Base-by-base conservation (phyloP, 257 asterid genomes). In the Solanum habrochaites region DNA sequence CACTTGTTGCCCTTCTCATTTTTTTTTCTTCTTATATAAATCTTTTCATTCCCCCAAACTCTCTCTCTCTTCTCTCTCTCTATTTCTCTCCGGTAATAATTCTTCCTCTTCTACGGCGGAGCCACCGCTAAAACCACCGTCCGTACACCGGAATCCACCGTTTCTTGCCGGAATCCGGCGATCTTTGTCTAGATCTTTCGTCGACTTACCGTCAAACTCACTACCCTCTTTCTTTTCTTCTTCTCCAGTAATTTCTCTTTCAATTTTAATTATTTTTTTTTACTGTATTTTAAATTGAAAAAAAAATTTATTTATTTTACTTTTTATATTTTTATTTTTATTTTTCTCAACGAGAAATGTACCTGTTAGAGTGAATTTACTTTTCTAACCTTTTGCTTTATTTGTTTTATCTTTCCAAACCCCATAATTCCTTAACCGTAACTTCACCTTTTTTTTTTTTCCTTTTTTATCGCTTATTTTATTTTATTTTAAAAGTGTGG, bases 61-160 rank as follows among this genome's bases (percentile, higher is more conserved):
- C 66, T 69, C 73, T n/a, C n/a, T 29, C 25, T 67, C 7, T 6
- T 37, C 39, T 52, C 20, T 60, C 86, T 47, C 42, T 20, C 45
- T 47, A 31, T 88, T 27, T 77, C 70, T 85, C 87, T 71, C 85
- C 70, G 64, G 64, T 40, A 2, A 10, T 39, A 60, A 49, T n/a
- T 58, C 77, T 13, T 42, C 87, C 89, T 13, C 88, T 90, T 23
- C 86, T 27, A n/a, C 90, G 91, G 91, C 90, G 87, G 90, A 23
- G 90, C 85, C 64, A 49, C 91, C 75, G 3, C 81, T 62, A 56
- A 8, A n/a, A n/a, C 87, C 84, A 86, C 89, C 89, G 52, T 21
- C 86, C 69, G 71, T 43, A 35, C 27, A 20, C 74, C 89, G 89
- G 90, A 88, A 89, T 82, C 90, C 86, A 69, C 89, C 89, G 35